Conservation (phyloP, 2,329 filamentous ascomycete genomes). For the Curvularia lunata region DNA sequence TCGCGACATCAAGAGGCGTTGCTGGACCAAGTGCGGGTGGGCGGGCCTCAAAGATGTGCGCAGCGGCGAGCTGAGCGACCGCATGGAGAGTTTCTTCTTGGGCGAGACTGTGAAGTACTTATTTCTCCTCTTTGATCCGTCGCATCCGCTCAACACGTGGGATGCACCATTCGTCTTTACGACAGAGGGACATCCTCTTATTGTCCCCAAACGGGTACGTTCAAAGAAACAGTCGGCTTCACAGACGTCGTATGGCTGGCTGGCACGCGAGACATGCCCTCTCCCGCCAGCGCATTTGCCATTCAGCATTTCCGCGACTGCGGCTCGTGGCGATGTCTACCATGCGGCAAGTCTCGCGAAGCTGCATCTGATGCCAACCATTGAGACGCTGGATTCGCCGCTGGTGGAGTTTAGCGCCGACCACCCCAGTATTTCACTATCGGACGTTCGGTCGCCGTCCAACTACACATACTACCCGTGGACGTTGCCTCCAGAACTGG, state of each 20-base stretch:
- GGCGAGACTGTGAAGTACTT: constrained; percentile 97
- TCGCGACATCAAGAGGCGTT: constrained; percentile 83
- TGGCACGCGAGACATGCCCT: constrained; percentile 67
- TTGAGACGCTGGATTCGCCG: constrained; percentile 63
- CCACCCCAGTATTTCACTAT: constrained; percentile 62
- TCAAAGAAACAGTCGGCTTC: constrained; percentile 14
- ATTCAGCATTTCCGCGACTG: constrained; percentile 78
- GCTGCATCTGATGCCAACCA: constrained; percentile 73
- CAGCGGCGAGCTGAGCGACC: constrained; percentile 82
- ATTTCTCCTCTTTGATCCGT: constrained; percentile 84
- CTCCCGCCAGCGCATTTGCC: constrained; percentile 64
- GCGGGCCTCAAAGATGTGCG: constrained; percentile 71
- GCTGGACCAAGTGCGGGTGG: constrained; percentile 92
- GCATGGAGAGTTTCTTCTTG: constrained; percentile 99
- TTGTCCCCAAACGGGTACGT: constrained; percentile 67
- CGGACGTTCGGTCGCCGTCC: constrained; percentile 64
- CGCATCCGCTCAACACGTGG: constrained; percentile 84
- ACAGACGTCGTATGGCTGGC: constrained; percentile 20
- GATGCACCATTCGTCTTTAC: constrained; percentile 92
- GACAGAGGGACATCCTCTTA: constrained; percentile 91
- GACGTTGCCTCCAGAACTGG: constrained; percentile 79
- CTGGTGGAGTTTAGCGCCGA: constrained; percentile 60
- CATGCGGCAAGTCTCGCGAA: constrained; percentile 86
- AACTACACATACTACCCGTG: constrained; percentile 92
- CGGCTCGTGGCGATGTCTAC: constrained; percentile 81